These are phyloP conservation scores for Ilyonectria mors-panacis DNA, from an alignment of 2,329 filamentous ascomycete genomes.

Conservation along the genomic window DNA sequence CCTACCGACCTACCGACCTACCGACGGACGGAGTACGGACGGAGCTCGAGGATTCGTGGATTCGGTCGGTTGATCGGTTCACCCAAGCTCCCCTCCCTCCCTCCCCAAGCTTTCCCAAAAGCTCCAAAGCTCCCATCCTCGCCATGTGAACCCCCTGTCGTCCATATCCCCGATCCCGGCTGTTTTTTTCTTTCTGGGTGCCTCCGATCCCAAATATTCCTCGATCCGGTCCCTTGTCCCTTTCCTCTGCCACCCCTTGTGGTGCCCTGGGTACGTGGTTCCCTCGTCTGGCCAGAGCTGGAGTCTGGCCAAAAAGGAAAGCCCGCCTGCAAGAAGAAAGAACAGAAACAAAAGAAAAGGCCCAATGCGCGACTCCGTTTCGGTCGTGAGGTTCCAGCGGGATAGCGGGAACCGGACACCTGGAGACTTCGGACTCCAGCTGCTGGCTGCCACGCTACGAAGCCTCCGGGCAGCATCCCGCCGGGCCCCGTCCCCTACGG, in stretches of 20 bases:
- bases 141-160: slow-evolving; percentile 8
- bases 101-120: neutral
- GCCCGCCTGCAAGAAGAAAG: neutral
- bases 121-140: neutral
- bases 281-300: slow-evolving; percentile 1
- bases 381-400: neutral
- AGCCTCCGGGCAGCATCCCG: slow-evolving; percentile 33
- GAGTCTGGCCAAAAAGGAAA: neutral
- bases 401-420: neutral
- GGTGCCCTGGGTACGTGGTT: neutral
- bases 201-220: slow-evolving; percentile 3
- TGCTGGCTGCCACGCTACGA: slow-evolving; percentile 24
- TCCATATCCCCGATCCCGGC: neutral
- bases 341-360: too few relatives aligned
- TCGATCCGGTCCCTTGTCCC: neutral
- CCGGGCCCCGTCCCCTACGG: slow-evolving; percentile 35
- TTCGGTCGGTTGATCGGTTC: neutral
- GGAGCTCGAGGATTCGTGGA: too few relatives aligned
- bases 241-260: neutral
- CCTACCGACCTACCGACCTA: too few relatives aligned
- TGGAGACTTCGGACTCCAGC: neutral
- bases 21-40: too few relatives aligned
- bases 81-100: neutral
- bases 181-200: neutral
- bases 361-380: neutral